Evolutionary conservation across 208 protist species (phyloP).

Genomic region (Wallacemonas sp.): DNA sequence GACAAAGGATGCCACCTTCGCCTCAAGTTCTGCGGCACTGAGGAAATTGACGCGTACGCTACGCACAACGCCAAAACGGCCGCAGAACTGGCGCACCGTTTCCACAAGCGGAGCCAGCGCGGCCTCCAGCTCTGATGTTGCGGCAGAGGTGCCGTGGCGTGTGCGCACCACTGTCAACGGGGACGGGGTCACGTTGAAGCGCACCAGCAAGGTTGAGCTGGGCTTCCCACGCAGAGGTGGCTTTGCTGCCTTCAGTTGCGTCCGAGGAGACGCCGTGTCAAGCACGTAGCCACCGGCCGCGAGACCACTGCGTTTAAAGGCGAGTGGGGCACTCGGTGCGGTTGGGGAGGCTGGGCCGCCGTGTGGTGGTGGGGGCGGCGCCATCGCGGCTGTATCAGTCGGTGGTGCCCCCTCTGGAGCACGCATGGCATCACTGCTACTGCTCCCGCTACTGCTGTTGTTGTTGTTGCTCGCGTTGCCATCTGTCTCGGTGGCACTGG

Average conservation of each 20-base stretch:
- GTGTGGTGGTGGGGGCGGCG: background rate
- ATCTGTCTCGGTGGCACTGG: background rate
- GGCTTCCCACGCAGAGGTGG: constrained; percentile 51
- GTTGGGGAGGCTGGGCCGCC: background rate
- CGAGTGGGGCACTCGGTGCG: constrained; percentile 39
- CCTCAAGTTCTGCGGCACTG: constrained; percentile 17
- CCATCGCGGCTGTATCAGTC: background rate
- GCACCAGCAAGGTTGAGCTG: constrained; percentile 77
- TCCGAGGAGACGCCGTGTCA: constrained; percentile 10
- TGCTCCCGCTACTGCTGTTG: too few species aligned
- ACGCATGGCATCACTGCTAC: background rate
- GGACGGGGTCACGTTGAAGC: constrained; percentile 35
- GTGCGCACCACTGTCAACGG: constrained; percentile 16
- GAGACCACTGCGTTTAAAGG: constrained; percentile 59
- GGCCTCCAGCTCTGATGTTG: background rate
- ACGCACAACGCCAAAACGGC: constrained; percentile 60
- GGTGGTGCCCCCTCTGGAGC: constrained; percentile 4
- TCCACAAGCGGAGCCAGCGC: constrained; percentile 31
- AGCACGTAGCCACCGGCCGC: constrained; percentile 78
- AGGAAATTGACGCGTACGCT: constrained; percentile 39
- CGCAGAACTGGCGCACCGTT: constrained; percentile 42
- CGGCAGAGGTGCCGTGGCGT: background rate
- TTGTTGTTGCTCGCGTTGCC: too few species aligned
- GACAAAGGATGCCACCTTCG: constrained; percentile 12
- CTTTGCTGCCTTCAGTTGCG: background rate